phyloP scores from a whole-genome alignment of 2,329 filamentous ascomycete species.

The Aspergillus felis region DNA sequence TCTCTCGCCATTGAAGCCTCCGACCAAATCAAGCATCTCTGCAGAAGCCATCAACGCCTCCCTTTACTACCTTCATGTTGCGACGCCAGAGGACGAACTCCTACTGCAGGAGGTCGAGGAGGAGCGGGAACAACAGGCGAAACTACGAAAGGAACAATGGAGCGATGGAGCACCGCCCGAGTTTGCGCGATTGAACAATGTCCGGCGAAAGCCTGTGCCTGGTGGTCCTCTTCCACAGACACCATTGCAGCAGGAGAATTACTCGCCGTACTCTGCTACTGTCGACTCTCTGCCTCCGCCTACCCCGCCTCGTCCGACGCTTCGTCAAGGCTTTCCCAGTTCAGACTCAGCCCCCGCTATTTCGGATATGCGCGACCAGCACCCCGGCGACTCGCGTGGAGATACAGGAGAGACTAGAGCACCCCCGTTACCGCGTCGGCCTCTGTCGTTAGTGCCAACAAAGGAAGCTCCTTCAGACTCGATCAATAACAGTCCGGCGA shows the following conservation, averaged over 20 bases:
- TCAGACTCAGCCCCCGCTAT: not conserved
- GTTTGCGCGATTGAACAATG: conserved; percentile 34
- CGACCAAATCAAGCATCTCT: conserved; percentile 76
- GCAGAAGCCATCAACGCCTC: conserved; percentile 80
- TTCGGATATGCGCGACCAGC: not conserved
- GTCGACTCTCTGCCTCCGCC: not conserved
- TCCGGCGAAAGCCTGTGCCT: conserved; percentile 38
- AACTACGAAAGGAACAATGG: conserved; percentile 21
- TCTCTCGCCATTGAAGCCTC: conserved; percentile 84
- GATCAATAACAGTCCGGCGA: conserved; percentile 6
- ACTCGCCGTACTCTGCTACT: not conserved
- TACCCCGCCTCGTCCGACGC: not conserved
- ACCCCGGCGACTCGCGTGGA: not conserved
- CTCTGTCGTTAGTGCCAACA: conserved; percentile 26
- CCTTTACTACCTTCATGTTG: conserved; percentile 86
- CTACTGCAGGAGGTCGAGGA: conserved; percentile 38
- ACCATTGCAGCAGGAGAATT: conserved; percentile 16
- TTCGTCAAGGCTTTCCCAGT: not conserved
- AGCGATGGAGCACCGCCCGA: conserved; percentile 22
- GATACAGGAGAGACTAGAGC: not conserved
- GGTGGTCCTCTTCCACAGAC: conserved; percentile 17
- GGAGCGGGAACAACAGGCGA: conserved; percentile 29
- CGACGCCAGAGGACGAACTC: conserved; percentile 56
- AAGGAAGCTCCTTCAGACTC: conserved; percentile 17
- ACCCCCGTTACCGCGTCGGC: conserved; percentile 15